Evolutionary conservation across 495 filamentous ascomycete species (phyloP).

Genomic region (Annulohypoxylon nitens): DNA sequence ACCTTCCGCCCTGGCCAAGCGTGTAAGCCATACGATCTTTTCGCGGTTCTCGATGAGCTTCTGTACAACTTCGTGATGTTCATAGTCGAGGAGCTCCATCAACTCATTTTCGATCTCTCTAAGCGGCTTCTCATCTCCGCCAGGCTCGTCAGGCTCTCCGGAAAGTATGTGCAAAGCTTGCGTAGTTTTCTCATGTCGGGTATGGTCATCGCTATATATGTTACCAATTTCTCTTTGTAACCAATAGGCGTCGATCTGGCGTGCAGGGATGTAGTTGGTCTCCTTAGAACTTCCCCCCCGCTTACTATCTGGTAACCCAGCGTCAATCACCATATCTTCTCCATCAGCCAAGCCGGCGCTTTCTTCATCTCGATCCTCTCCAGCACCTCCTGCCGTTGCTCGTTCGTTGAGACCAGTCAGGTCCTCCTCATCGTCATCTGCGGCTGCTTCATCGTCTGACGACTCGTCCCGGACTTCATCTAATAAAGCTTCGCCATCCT

Average conservation of each 20-base stretch:
- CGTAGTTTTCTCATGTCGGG: conserved; percentile 87
- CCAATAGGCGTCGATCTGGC: conserved; percentile 98
- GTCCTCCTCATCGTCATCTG: conserved; percentile 74
- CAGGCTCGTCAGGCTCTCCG: conserved; percentile 76
- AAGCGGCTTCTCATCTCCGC: conserved; percentile 80
- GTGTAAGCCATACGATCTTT: conserved; percentile 95
- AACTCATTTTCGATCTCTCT: conserved; percentile 98
- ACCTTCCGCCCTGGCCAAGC: conserved; percentile 87
- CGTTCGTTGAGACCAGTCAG: conserved; percentile 67
- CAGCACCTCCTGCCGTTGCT: conserved; percentile 66
- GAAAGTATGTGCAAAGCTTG: conserved; percentile 84
- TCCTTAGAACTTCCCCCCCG: conserved; percentile 59
- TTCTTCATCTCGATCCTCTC: conserved; percentile 66
- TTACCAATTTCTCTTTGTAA: conserved; percentile 90
- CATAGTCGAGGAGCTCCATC: conserved; percentile 98
- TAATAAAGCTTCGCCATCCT: conserved; percentile 84
- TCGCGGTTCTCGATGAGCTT: conserved; percentile 92
- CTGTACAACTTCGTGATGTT: conserved; percentile 92
- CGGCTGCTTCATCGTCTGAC: conserved; percentile 77
- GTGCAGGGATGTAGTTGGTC: conserved; percentile 76
- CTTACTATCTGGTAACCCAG: conserved; percentile 59
- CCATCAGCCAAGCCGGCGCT: conserved; percentile 63
- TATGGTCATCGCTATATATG: conserved; percentile 90
- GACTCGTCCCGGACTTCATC: conserved; percentile 88
- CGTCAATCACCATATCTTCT: conserved; percentile 87